Conservation (phyloP, 345 rosid genomes). For the Corchorus olitorius region DNA sequence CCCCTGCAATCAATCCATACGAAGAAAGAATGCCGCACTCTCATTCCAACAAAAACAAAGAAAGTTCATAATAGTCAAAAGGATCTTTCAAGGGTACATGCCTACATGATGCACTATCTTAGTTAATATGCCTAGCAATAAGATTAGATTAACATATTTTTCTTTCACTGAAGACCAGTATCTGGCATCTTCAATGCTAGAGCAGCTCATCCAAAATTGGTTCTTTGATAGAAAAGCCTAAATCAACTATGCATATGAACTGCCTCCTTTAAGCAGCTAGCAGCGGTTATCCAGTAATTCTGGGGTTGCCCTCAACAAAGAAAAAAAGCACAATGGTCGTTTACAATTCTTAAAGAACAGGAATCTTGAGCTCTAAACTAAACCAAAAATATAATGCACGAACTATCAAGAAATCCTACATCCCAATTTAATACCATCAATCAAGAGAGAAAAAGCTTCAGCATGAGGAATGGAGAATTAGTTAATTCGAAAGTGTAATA, state of each 20-base stretch:
- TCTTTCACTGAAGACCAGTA: not conserved
- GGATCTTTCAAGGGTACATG: not conserved
- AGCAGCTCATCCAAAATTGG: not conserved
- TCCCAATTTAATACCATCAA: not conserved
- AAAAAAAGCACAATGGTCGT: not conserved
- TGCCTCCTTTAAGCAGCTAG: conserved; percentile 11
- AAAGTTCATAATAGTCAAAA: not conserved
- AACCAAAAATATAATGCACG: not conserved
- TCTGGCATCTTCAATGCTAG: not conserved
- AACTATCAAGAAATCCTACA: conserved; percentile 2
- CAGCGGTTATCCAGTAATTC: not conserved
- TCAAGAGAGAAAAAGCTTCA: not conserved
- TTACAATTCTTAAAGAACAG: conserved; percentile 14
- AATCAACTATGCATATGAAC: not conserved
- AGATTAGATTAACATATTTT: conserved; percentile 13
- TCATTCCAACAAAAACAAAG: not conserved
- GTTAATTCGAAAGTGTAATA: not conserved
- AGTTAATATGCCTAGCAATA: not conserved
- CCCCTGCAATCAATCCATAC: not conserved
- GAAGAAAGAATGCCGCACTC: not conserved
- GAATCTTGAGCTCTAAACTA: not conserved
- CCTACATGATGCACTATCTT: not conserved
- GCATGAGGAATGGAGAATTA: not conserved
- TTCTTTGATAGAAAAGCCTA: conserved; percentile 7
- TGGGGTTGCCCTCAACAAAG: conserved; percentile 5